Evolutionary conservation across 169 alveolate genomes (phyloP), one percentile per base, ranked within the genome.

Genomic region (Plasmodium knowlesi): DNA sequence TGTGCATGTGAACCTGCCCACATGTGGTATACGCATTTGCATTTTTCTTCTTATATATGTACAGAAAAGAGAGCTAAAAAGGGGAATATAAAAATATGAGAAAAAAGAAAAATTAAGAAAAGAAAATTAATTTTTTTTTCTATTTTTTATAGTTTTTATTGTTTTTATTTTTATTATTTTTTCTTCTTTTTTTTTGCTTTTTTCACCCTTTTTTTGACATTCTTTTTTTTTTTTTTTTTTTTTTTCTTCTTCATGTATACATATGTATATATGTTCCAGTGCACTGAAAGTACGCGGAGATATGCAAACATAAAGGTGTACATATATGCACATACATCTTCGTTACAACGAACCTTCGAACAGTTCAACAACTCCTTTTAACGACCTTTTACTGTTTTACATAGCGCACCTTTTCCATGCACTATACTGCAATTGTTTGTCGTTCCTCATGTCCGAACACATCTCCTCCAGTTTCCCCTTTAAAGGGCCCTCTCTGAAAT

Each of bases 71-170:
- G 28, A 39, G 54, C 3, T n/a, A 41, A 79, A 43, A 43, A 39
- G 73, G 43, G 53, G 9, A 53, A n/a, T 28, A 67, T 70, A 41
- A 83, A 70, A 37, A 83, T 67, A 41, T 37, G 74, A 67, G 72
- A 53, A 83, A 39, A 83, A 83, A 81, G 50, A 83, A 37, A 67
- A 37, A 83, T 12, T 41, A 50, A 39, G 32, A 83, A 83, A 83
- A 39, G 73, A 30, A 67, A 71, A 53, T 57, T 37, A 79, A n/a
- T 79, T 79, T 79, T 19, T 72, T 73, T 79, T 79, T 79, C 14
- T 39, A 34, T 43, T 32, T 28, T 79, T 79, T 79, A 25, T 37
- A 25, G 25, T 43, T 79, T 79, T 6, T 79, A 4, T 5, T 79
- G 37, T 79, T 79, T 28, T 41, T 32, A 6, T 79, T 39, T 34